These are phyloP conservation scores for Cairneyella variabilis DNA, from an alignment of 495 filamentous ascomycete species.

Conservation along the genomic window DNA sequence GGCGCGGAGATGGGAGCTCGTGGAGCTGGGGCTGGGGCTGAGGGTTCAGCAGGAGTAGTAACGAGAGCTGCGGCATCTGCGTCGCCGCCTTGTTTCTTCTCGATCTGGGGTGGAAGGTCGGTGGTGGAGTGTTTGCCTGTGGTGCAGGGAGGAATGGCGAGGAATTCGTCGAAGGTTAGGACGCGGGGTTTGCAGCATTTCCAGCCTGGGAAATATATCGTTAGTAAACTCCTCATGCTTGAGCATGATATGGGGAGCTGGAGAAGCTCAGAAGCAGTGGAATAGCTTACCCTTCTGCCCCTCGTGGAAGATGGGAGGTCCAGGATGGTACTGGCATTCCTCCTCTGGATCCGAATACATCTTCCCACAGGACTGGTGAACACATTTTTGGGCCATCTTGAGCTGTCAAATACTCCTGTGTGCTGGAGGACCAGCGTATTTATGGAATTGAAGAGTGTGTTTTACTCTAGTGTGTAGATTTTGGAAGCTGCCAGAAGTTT, in stretches of 20 bases:
- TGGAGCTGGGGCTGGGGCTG: conserved; percentile 22
- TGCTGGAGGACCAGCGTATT: no score
- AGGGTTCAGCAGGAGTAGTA: conserved; percentile 30
- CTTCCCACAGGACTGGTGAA: conserved; percentile 95
- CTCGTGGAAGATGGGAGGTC: conserved; percentile 94
- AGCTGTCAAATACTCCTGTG: no score
- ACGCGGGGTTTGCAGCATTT: conserved; percentile 99
- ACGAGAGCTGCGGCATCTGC: no score
- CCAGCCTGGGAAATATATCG: conserved; percentile 63
- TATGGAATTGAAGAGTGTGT: background rate
- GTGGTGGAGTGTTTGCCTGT: conserved; percentile 89
- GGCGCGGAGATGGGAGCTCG: conserved; percentile 49
- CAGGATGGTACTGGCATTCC: conserved; percentile 87
- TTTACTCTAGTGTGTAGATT: background rate
- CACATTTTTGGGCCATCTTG: conserved; percentile 83
- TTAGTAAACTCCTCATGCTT: background rate
- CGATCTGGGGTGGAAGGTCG: conserved; percentile 56
- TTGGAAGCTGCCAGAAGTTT: conserved; percentile 19
- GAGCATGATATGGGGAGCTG: background rate
- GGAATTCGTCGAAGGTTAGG: conserved; percentile 98
- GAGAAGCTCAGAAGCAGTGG: background rate
- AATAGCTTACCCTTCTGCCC: conserved; percentile 85
- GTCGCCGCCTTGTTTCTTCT: conserved; percentile 38
- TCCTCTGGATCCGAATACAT: conserved; percentile 78
- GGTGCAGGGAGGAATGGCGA: conserved; percentile 89